phyloP scores from a whole-genome alignment of 2,329 filamentous ascomycete genomes.

The Mycosphaerella arachidis region DNA sequence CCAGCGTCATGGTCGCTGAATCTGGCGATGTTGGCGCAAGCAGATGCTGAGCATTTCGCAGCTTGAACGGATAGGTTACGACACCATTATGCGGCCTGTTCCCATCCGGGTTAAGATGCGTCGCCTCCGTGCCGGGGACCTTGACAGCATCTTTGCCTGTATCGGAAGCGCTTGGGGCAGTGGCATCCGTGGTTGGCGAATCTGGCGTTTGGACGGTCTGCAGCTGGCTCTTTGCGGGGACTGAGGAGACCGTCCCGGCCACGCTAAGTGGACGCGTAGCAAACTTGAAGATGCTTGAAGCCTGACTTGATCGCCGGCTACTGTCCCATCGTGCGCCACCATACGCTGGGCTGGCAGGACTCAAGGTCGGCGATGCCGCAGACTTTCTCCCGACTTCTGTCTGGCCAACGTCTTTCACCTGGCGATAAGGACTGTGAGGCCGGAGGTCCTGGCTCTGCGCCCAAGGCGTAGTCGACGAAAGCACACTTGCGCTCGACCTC shows the following conservation, averaged over 20 bases:
- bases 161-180: conserved; percentile 15
- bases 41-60: conserved; percentile 44
- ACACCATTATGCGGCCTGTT: conserved; percentile 65
- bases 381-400: conserved; percentile 9
- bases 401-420: conserved; percentile 25
- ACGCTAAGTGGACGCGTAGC: conserved; percentile 28
- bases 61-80: conserved; percentile 68
- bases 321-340: conserved; percentile 12
- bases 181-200: conserved; percentile 8
- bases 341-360: conserved; percentile 4
- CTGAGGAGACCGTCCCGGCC: conserved; percentile 12
- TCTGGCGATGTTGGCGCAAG: conserved; percentile 13
- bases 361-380: conserved; percentile 6
- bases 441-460: conserved; percentile 11
- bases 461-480: conserved; percentile 16
- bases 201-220: conserved; percentile 5
- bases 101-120: conserved; percentile 48
- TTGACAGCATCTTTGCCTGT: conserved; percentile 19
- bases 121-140: conserved; percentile 36
- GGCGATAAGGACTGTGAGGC: conserved; percentile 21
- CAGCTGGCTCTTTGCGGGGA: conserved; percentile 5
- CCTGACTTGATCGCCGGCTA: conserved; percentile 20
- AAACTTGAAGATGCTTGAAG: conserved; percentile 14
- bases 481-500: conserved; percentile 20
- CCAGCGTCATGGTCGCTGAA: conserved; percentile 26